These are phyloP conservation scores for Sanguinoderma infundibulare DNA, from an alignment of 1,284 basidiomycete genomes.

Conservation along the genomic window DNA sequence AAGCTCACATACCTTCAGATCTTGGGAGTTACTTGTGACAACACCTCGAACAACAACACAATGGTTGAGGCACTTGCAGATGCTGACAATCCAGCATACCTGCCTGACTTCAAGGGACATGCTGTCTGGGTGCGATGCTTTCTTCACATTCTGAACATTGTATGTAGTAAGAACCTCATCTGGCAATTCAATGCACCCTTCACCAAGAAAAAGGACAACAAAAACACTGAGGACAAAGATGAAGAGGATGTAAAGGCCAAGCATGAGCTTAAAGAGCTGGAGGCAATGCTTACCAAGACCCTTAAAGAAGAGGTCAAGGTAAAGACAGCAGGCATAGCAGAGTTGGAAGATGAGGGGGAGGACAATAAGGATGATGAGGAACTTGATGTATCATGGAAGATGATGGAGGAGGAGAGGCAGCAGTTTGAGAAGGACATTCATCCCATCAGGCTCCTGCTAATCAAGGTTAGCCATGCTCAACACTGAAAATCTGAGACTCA, in stretches of 20 bases:
- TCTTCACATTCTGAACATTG: background rate
- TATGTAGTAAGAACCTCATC: slow-evolving; percentile 4
- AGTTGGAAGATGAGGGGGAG: background rate
- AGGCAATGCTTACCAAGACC: background rate
- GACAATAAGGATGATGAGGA: background rate
- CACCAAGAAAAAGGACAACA: background rate
- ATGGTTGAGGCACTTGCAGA: background rate
- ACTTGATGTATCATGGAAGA: background rate
- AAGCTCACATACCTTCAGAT: no score
- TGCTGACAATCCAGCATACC: background rate
- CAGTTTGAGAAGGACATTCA: slow-evolving; percentile 1
- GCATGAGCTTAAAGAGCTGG: no score
- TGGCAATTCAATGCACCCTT: background rate
- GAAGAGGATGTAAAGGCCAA: background rate
- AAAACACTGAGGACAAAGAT: no score
- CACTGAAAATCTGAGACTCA: background rate
- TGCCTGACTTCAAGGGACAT: background rate
- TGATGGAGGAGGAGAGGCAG: slow-evolving; percentile 31
- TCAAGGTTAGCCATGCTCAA: background rate
- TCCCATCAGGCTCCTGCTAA: background rate
- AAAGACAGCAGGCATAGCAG: background rate
- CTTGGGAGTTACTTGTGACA: background rate
- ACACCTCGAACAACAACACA: no score
- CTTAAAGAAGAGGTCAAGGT: no score
- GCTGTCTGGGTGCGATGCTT: slow-evolving; percentile 24